These are phyloP conservation scores for Pestalotiopsis fici DNA, from an alignment of 2,329 filamentous ascomycete genomes.

Conservation along the genomic window DNA sequence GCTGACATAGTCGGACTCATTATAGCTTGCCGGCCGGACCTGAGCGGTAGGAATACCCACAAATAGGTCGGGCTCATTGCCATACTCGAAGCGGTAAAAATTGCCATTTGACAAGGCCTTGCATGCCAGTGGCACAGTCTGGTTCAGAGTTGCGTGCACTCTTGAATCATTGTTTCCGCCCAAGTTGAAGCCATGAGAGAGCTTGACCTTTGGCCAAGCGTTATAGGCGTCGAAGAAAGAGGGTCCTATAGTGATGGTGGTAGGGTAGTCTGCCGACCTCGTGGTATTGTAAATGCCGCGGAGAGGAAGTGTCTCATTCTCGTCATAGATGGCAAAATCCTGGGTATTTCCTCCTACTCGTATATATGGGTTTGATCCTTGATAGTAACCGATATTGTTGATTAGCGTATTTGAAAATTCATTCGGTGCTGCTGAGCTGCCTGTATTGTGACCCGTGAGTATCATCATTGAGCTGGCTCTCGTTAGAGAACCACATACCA, in stretches of 20 bases:
- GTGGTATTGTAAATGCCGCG: constrained; percentile 52
- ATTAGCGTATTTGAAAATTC: constrained; percentile 61
- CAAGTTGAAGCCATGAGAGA: constrained; percentile 64
- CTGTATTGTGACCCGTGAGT: constrained; percentile 20
- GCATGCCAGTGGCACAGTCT: constrained; percentile 58
- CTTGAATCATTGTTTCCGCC: constrained; percentile 51
- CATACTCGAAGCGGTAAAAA: constrained; percentile 61
- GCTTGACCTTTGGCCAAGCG: constrained; percentile 57
- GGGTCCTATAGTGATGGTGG: constrained; percentile 60
- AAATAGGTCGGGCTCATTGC: constrained; percentile 65
- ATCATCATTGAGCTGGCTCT: background rate
- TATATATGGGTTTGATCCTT: constrained; percentile 59
- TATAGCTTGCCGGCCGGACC: constrained; percentile 53
- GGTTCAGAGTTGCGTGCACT: constrained; percentile 48
- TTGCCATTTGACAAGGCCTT: constrained; percentile 51
- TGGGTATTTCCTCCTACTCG: constrained; percentile 69
- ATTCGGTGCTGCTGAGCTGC: constrained; percentile 51
- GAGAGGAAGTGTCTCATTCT: constrained; percentile 47
- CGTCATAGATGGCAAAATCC: constrained; percentile 63
- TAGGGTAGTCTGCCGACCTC: constrained; percentile 60
- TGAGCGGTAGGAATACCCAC: constrained; percentile 51
- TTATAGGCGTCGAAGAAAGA: constrained; percentile 64
- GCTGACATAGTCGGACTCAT: constrained; percentile 53
- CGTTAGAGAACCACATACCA: constrained; percentile 14
- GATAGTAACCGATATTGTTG: constrained; percentile 54